Evolutionary conservation across 139 green algal genomes (phyloP), one percentile per base, ranked within the genome.

Genomic region (Auxenochlorella pyrenoidosa): DNA sequence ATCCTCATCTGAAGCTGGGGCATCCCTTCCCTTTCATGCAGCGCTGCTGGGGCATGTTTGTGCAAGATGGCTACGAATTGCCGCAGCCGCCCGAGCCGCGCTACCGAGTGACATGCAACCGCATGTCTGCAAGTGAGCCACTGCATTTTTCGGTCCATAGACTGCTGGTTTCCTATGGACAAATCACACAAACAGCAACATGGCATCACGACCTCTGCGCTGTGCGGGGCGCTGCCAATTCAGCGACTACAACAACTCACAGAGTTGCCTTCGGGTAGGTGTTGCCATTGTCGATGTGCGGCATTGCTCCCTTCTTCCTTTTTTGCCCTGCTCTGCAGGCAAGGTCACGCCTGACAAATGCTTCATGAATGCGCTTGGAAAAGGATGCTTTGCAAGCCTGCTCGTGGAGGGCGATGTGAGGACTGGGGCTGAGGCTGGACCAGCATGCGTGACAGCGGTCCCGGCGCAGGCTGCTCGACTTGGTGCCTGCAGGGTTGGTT

Each of bases 61-160:
- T 43, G 0, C 32, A 44, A 32, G 24, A 19, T 5, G 83, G 83
- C 1, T 88, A 83, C 16, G 70, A 88, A 58, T 43, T 88, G 58
- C 83, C 83, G 38, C 58, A 59, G 58, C 83, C 83, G 58, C 83
- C 83, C 41, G 12, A 34, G 75, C 83, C 83, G 12, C 70, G n/a
- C 16, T 76, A 76, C 70, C 19, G 5, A n/a, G 18, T 76, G 30
- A 28, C 40, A 18, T 73, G 21, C 3, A 28, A 24, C 3, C 66
- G 41, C 66, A 30, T 41, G 66, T 5, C 66, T 24, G 16, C 66
- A 34, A 3, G 66, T 40, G 66, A 73, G 66, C 34, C n/a, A 21
- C 3, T 12, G 68, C 8, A 22, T 21, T 16, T n/a, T n/a, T n/a
- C n/a, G n/a, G n/a, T n/a, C n/a, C n/a, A n/a, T n/a, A n/a, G n/a